Conservation (phyloP, 1,284 basidiomycete species). For the Moniliophthora roreri region DNA sequence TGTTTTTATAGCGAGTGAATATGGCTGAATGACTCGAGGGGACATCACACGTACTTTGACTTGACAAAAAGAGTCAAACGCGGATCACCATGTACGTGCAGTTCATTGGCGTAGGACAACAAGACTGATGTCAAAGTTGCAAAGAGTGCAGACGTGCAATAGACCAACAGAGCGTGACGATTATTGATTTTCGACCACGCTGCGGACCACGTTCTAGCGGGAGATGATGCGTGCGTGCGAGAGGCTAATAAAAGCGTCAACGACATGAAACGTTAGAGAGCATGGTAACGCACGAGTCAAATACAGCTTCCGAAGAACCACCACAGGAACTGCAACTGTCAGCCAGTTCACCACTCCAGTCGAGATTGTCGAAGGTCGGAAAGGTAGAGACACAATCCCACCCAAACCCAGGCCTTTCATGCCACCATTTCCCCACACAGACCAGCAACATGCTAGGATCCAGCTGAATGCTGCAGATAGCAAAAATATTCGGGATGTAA, state of each 20-base stretch:
- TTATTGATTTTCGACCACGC: conserved; percentile 49
- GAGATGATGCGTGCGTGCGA: conserved; percentile 49
- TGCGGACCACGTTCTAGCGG: conserved; percentile 43
- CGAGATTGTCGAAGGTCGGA: conserved; percentile 36
- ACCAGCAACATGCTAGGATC: conserved; percentile 39
- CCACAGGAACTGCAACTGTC: conserved; percentile 42
- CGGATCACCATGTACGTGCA: conserved; percentile 32
- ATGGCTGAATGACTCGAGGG: neutral
- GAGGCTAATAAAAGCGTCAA: conserved; percentile 33
- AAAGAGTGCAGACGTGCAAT: conserved; percentile 42
- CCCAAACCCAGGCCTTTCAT: conserved; percentile 27
- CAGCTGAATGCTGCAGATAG: conserved; percentile 50
- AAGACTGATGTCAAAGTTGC: conserved; percentile 42
- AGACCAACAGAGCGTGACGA: conserved; percentile 39
- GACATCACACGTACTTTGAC: conserved; percentile 49
- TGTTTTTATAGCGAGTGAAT: neutral
- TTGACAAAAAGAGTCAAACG: conserved; percentile 57
- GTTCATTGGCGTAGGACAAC: conserved; percentile 33
- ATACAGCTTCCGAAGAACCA: conserved; percentile 54
- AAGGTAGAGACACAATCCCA: conserved; percentile 33
- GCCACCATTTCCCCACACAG: conserved; percentile 36
- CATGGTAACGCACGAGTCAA: conserved; percentile 45
- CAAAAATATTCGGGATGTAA: conserved; percentile 50
- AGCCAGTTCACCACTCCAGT: conserved; percentile 31
- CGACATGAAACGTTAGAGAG: neutral